A percentile compares a stretch with the other conserved stretches of the same genome.
Conservation (phyloP, 805 yeast genomes). For the Kuraishia floccosa region DNA sequence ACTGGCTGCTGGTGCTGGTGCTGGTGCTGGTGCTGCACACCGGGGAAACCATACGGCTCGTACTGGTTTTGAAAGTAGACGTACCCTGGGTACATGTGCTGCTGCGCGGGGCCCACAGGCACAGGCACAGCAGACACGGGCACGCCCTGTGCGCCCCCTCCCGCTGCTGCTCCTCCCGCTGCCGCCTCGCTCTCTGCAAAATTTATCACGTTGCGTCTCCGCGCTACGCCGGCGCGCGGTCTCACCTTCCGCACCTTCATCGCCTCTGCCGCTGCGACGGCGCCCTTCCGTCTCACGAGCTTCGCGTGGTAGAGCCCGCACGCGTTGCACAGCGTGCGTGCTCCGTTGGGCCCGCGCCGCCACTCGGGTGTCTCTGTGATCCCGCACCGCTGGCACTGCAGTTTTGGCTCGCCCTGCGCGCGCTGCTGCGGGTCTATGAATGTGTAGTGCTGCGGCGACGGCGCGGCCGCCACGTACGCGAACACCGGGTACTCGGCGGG, state of each 20-base stretch:
- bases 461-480: background rate
- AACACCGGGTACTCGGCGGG: background rate
- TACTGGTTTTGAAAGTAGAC: no score
- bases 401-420: constrained; percentile 33
- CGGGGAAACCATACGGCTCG: no score
- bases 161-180: no score
- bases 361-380: constrained; percentile 65
- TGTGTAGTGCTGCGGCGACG: background rate
- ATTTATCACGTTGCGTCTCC: no score
- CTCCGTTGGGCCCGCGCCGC: constrained; percentile 75
- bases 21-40: no score
- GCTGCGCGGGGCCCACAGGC: no score
- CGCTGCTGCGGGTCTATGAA: constrained; percentile 27
- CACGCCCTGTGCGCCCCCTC: no score
- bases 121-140: no score
- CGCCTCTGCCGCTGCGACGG: constrained; percentile 29
- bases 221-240: no score
- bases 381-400: constrained; percentile 25
- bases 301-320: constrained; percentile 72
- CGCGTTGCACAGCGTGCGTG: constrained; percentile 69
- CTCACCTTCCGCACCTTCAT: background rate
- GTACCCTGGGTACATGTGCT: no score
- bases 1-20: no score
- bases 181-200: no score
- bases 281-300: constrained; percentile 47